Base-by-base conservation (phyloP, 441 rosid genomes). In the Gossypium davidsonii region DNA sequence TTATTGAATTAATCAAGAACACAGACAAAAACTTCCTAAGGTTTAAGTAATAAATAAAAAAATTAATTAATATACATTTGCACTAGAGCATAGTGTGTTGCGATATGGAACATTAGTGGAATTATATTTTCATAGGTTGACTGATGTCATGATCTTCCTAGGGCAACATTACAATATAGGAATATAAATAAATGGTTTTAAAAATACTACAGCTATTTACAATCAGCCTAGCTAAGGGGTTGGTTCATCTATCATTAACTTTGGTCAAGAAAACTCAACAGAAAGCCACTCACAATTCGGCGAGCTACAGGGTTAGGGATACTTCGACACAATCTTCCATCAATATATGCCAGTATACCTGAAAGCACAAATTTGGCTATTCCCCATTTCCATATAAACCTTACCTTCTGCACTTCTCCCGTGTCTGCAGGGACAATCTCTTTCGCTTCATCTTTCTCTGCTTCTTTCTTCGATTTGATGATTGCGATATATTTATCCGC, bases 221-320 rank as follows among this genome's bases (percentile, higher is more conserved):
- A 5, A 65, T 2, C 31, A 12, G 25, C 55, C 55, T 21, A 59
- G 17, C 51, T 17, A 55, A 17, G 11, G 31, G 10, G 3, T 21
- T 57, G 2, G n/a, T 51, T 77, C 76, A 82, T 72, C 78, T 42
- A 28, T 70, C 51, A 44, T 83, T 89, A 62, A 34, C 61, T 85
- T 78, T 76, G 84, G 68, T 95, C 97, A 10, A 95, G 85, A 67
- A 89, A 90, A 81, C 96, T 94, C 81, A 92, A 79, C 65, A 95
- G 73, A 81, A 87, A 92, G 59, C 98, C 99, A 42, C 99, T 91
- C 17, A 95, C 98, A 10, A 95, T 88, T 67, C 99, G 79, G 10
- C 98, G 83, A 10, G 90, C 93, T 20, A 95, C 65, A 21, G 94
- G 98, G 79, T 92, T 86, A 8, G 97, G 98, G 74, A 95, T 95